phyloP scores from a whole-genome alignment of 139 green algal genomes.

The Chlamydomonas applanata region DNA sequence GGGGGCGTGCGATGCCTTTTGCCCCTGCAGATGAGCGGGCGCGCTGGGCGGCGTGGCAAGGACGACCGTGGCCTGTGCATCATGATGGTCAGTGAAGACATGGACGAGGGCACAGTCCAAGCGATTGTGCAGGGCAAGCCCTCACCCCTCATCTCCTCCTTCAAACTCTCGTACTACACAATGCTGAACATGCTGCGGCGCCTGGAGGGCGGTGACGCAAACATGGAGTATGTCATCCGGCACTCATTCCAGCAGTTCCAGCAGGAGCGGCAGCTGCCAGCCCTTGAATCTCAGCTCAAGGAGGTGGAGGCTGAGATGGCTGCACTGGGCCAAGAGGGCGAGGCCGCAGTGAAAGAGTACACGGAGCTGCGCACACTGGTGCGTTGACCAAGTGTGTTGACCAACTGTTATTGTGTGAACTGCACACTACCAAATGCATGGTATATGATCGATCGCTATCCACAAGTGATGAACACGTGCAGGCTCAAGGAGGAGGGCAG shows the following conservation, averaged over 20 bases:
- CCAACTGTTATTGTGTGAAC: no score
- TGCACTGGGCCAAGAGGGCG: conserved; percentile 15
- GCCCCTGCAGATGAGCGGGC: conserved; percentile 87
- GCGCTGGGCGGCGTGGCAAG: conserved; percentile 88
- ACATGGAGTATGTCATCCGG: conserved; percentile 87
- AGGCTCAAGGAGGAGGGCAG: no score
- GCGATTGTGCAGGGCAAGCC: conserved; percentile 56
- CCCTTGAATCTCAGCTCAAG: conserved; percentile 31
- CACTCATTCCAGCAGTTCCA: conserved; percentile 95
- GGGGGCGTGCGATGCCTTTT: not conserved
- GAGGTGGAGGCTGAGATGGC: conserved; percentile 38
- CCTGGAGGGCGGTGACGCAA: conserved; percentile 69
- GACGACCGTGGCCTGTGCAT: conserved; percentile 89
- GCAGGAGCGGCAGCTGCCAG: conserved; percentile 65
- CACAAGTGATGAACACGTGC: no score
- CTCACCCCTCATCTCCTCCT: conserved; percentile 38
- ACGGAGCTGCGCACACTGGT: not conserved
- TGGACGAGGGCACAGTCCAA: conserved; percentile 49
- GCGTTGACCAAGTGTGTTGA: no score
- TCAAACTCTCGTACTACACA: conserved; percentile 56
- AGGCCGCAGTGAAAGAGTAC: conserved; percentile 1
- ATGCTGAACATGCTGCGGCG: conserved; percentile 86
- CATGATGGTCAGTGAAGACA: conserved; percentile 77
- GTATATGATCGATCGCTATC: no score
- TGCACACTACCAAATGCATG: no score